Evolutionary conservation across 2,329 filamentous ascomycete species (phyloP).

Genomic region (Ploettnerulaceae sp.): DNA sequence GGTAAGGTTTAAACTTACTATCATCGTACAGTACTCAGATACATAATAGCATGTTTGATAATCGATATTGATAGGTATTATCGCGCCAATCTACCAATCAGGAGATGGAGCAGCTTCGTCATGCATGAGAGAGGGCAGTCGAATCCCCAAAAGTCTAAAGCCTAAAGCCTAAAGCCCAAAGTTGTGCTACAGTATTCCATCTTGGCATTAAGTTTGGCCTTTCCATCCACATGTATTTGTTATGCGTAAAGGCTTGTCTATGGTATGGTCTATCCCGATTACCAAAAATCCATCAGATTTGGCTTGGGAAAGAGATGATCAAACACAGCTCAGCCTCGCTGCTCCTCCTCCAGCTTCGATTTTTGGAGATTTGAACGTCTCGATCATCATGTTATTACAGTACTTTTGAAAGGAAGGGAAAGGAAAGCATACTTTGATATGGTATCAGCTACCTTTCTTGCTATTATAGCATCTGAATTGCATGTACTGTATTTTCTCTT

Average conservation of each 20-base stretch:
- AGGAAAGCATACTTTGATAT: conserved; percentile 6
- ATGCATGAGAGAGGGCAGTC: neutral
- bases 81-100: conserved; percentile 17
- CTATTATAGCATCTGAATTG: no score
- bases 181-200: conserved; percentile 5
- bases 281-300: conserved; percentile 9
- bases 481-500: neutral
- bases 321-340: neutral
- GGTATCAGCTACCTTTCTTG: no score
- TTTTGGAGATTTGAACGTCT: no score
- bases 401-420: neutral
- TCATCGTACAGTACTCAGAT: no score
- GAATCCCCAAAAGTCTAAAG: no score
- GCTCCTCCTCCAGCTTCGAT: no score
- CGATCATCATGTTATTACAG: neutral
- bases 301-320: neutral
- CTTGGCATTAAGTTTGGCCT: conserved; percentile 1
- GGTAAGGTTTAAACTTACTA: conserved; percentile 10
- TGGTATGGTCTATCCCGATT: conserved; percentile 6
- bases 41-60: no score
- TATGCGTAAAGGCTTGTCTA: conserved; percentile 4
- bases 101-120: neutral
- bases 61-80: conserved; percentile 9
- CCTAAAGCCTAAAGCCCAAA: no score
- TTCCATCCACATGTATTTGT: conserved; percentile 8